A percentile compares a stretch with the other conserved stretches of the same genome.
phyloP scores from a whole-genome alignment of 768 basidiomycete genomes.

The Sporobolomyces roseus region DNA sequence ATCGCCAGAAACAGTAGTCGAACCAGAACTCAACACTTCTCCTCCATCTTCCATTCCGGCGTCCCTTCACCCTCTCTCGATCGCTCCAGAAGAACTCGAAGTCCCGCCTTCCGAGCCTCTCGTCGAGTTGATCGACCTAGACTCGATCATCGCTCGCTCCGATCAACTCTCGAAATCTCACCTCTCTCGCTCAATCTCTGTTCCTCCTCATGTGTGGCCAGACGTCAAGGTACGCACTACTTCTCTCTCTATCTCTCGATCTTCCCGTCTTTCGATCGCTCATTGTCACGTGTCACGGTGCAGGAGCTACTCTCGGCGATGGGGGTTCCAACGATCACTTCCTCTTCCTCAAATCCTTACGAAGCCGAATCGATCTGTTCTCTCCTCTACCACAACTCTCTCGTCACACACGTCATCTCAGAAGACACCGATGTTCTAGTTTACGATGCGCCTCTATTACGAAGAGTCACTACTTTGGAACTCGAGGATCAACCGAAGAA shows the following conservation, averaged over 20 bases:
- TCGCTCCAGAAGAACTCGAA: background rate
- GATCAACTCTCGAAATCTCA: constrained; percentile 8
- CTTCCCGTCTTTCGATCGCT: background rate
- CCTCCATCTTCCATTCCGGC: too few relatives aligned
- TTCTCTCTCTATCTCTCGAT: background rate
- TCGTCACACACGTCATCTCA: constrained; percentile 31
- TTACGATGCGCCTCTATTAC: constrained; percentile 29
- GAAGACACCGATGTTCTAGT: constrained; percentile 40
- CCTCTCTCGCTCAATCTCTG: background rate
- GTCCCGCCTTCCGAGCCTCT: too few relatives aligned
- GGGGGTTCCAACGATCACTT: constrained; percentile 30
- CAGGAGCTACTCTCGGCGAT: constrained; percentile 22
- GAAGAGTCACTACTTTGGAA: background rate
- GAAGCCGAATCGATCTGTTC: constrained; percentile 39
- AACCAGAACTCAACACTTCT: too few relatives aligned
- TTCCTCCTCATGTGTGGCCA: constrained; percentile 1
- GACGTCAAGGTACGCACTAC: constrained; percentile 13
- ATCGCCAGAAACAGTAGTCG: too few relatives aligned
- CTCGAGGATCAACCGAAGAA: background rate
- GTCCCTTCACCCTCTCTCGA: background rate
- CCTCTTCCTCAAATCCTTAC: constrained; percentile 2
- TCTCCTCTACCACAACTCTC: background rate
- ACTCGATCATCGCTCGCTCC: background rate
- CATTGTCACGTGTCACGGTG: background rate
- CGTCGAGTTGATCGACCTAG: constrained; percentile 1